Conservation (phyloP, 768 basidiomycete species). For the Gloeopeniophorella convolvens region DNA sequence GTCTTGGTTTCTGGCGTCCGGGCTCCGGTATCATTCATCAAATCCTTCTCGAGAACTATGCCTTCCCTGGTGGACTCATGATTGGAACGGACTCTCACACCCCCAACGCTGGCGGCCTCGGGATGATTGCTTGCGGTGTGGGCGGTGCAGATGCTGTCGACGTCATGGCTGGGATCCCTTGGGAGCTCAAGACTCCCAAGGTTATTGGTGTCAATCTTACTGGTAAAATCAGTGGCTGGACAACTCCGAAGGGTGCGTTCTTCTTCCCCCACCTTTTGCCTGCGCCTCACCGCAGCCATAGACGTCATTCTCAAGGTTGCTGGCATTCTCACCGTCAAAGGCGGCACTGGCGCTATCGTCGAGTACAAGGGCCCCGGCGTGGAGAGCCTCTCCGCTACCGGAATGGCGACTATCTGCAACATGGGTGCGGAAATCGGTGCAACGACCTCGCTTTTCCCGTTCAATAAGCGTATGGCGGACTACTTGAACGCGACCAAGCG, state of each 20-base stretch:
- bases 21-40: constrained; percentile 99
- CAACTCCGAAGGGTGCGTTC: constrained; percentile 83
- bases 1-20: constrained; percentile 99
- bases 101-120: constrained; percentile 98
- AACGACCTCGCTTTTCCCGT: constrained; percentile 98
- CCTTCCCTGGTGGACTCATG: constrained; percentile 98
- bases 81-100: constrained; percentile 99
- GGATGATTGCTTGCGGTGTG: constrained; percentile 99
- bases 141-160: constrained; percentile 99
- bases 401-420: constrained; percentile 99
- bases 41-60: constrained; percentile 99
- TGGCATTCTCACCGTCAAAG: constrained; percentile 98
- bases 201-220: constrained; percentile 96
- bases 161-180: constrained; percentile 96
- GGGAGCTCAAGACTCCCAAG: constrained; percentile 99
- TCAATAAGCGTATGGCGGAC: constrained; percentile 89
- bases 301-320: constrained; percentile 99
- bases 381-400: constrained; percentile 93
- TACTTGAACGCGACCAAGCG: constrained; percentile 97
- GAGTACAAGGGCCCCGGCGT: constrained; percentile 96
- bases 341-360: constrained; percentile 97
- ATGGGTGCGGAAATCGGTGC: constrained; percentile 99
- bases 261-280: not conserved
- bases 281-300: constrained; percentile 27
- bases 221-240: constrained; percentile 95